Conservation (phyloP, 1,139 yeast genomes). For the Candida sp. region DNA sequence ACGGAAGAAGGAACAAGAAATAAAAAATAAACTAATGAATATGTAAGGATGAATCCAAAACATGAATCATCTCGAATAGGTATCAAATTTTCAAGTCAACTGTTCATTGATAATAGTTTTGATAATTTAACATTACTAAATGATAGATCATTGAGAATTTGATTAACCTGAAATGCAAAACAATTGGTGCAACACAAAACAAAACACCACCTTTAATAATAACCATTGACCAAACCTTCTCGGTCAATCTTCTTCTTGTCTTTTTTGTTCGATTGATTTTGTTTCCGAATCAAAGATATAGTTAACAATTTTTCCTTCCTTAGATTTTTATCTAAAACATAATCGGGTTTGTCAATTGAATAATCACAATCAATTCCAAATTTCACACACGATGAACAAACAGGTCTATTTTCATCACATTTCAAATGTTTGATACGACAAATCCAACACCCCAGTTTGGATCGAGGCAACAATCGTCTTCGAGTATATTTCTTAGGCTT, state of each 20-base stretch:
- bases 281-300: conserved; percentile 30
- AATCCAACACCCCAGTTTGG: conserved; percentile 48
- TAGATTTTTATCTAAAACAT: conserved; percentile 36
- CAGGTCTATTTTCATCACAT: conserved; percentile 42
- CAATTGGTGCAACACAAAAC: not conserved
- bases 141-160: not conserved
- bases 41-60: not conserved
- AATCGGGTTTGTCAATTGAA: conserved; percentile 37
- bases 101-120: not conserved
- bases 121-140: not conserved
- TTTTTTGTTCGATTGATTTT: conserved; percentile 13
- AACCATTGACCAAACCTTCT: not conserved
- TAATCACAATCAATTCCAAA: conserved; percentile 47
- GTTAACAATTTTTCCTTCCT: conserved; percentile 32
- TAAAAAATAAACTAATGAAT: not conserved
- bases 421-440: conserved; percentile 49
- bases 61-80: not conserved
- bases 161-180: not conserved
- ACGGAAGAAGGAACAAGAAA: not conserved
- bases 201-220: not conserved
- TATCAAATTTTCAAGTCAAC: not conserved
- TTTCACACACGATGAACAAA: conserved; percentile 35
- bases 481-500: conserved; percentile 37
- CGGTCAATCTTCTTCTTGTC: not conserved
- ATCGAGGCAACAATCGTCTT: conserved; percentile 39